Percentiles rank a stretch among this genome's conserved stretches.
Conservation (phyloP, 352 stramenopile genomes). For the Achlya hypogyna region DNA sequence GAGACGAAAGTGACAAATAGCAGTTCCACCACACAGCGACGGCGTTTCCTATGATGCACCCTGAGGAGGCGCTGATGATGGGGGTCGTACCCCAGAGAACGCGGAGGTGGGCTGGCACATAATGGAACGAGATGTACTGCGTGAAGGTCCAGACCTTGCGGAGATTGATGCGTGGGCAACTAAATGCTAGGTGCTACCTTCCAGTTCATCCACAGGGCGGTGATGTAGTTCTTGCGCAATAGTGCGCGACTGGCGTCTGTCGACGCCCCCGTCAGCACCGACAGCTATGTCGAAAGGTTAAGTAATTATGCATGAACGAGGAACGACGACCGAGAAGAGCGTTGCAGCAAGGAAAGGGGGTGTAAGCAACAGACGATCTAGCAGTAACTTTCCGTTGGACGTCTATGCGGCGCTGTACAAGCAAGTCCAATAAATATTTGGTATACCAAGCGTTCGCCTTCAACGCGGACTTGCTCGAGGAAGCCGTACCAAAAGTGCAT, state of each 20-base stretch:
- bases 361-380: constrained; percentile 57
- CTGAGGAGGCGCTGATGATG: not conserved
- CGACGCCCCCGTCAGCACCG: constrained; percentile 44
- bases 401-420: constrained; percentile 27
- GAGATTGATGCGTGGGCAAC: not conserved
- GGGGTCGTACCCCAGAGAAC: constrained; percentile 56
- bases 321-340: constrained; percentile 40
- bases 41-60: constrained; percentile 36
- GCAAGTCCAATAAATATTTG: not conserved
- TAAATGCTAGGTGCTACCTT: constrained; percentile 23
- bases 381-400: constrained; percentile 61
- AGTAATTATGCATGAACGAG: not conserved
- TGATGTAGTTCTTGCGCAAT: constrained; percentile 36
- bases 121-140: constrained; percentile 67
- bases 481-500: constrained; percentile 65
- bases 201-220: constrained; percentile 60
- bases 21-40: constrained; percentile 71
- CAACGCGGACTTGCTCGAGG: constrained; percentile 50
- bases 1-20: constrained; percentile 46
- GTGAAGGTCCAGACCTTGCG: constrained; percentile 45
- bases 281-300: constrained; percentile 28
- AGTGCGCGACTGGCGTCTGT: constrained; percentile 37
- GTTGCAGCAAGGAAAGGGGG: constrained; percentile 58
- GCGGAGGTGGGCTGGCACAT: constrained; percentile 55
- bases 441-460: constrained; percentile 51